Base-by-base conservation (phyloP, 2,329 filamentous ascomycete species). In the Aspergillus melleus region DNA sequence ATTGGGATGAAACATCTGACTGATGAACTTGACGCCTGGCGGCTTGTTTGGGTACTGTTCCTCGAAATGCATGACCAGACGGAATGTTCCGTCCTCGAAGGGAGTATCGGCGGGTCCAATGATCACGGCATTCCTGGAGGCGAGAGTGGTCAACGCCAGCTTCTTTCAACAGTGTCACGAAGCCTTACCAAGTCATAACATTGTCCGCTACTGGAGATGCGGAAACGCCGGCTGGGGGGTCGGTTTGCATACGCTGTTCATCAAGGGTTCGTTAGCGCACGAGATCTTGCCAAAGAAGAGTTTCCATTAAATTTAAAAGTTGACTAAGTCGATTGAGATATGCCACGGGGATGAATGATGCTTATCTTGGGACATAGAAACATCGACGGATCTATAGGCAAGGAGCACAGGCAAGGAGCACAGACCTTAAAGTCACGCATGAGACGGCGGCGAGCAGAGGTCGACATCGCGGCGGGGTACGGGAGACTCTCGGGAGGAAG, bases 391-490 rank as follows among this genome's bases (percentile, higher is more conserved):
- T n/a, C 5, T 14, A 6, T 16, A 42, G 14, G 36, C 14, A 16
- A 19, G 46, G 20, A 19, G 11, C 11, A 29, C 86, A 61, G 77
- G 36, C 36, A 16, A 19, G 46, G 20, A 19, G 11, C 22, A 29
- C 86, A 61, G 77, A 96, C 92, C 90, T 98, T 98, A 86, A 98
- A 98, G 83, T 98, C 95, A 77, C 95, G 91, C 95, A 99, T 98
- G 77, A 99, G 84, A 75, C 95, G 92, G 76, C 95, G 91, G 76
- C 95, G 90, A 68, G 95, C 95, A 68, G 94, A 90, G 65, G 95
- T 98, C 71, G 94, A 98, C 94, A 91, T 92, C 68, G 67, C 80
- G 74, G 62, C 56, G 61, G 63, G 62, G 55, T 63, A 53, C 6
- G 52, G 52, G 47, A 58, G 52, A 53, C 49, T 58, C 57, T 55